Base-by-base conservation (phyloP, 2,329 filamentous ascomycete genomes). In the Alternaria panax region DNA sequence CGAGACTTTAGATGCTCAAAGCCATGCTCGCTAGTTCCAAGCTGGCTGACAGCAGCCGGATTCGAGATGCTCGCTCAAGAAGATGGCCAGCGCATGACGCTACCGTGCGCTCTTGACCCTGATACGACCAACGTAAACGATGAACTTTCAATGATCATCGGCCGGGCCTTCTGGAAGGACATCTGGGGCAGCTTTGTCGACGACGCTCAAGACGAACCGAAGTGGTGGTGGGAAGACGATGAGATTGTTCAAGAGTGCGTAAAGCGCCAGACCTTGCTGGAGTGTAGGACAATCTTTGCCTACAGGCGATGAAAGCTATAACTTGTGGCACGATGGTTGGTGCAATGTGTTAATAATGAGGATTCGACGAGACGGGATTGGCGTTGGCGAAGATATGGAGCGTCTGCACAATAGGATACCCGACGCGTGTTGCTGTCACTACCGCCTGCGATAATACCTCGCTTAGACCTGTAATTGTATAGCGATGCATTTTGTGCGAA, bases 1-100 rank as follows among this genome's bases (percentile, higher is more conserved):
- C 80, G 81, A 22, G 79, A 83, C 16, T 88, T 86, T 56, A 83
- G 86, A 8, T 90, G 87, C 65, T 83, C 82, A 5, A 86, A 84
- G 53, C 89, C 89, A 0, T 86, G 82, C 36, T 81, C 81, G 9
- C 75, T 86, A 2, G 84, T 91, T 41, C 85, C 87, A 0, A 75
- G 80, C 27, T 89, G 87, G 85, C 79, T 91, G 16, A 80, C 79
- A 0, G 83, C 87, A 25, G 86, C 84, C 1, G 81, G 81, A 0
- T 82, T 89, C 57, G 71, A 73, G 41, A 40, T 78, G 16, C 63
- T 63, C 7, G 27, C 41, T n/a, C 52, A 61, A 40, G 67, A 70
- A n/a, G 61, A 64, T 2, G 66, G 68, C 14, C 62, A 70, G 22
- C 65, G 62, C 9, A 59, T 77, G 38, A 59, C 57, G n/a, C 40